Evolutionary conservation across 768 basidiomycete genomes (phyloP).

Genomic region (Lactarius akahatsu): DNA sequence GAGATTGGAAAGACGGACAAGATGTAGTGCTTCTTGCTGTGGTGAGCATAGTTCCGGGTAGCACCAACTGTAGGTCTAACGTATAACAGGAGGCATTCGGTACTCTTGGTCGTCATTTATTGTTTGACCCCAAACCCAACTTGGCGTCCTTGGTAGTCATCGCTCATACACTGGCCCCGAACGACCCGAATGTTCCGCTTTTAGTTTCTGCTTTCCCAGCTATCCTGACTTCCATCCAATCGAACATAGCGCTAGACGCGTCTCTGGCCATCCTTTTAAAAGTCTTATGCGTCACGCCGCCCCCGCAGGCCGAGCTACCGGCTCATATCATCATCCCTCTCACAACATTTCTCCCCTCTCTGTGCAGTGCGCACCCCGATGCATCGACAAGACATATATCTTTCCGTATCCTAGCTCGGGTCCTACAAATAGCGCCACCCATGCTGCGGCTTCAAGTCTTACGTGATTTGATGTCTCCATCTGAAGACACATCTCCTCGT

Average conservation of each 20-base stretch:
- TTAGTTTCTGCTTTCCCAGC: constrained; percentile 40
- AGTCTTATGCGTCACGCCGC: constrained; percentile 29
- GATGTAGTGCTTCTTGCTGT: constrained; percentile 19
- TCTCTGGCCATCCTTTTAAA: constrained; percentile 55
- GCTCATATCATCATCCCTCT: constrained; percentile 51
- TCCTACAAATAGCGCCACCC: constrained; percentile 50
- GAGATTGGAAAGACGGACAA: constrained; percentile 29
- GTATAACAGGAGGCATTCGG: constrained; percentile 14
- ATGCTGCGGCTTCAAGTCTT: constrained; percentile 54
- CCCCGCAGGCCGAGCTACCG: constrained; percentile 34
- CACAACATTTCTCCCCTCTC: constrained; percentile 47
- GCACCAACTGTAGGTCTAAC: neutral
- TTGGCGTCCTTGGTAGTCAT: constrained; percentile 27
- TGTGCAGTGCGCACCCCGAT: constrained; percentile 65
- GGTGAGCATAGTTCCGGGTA: constrained; percentile 25
- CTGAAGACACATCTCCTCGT: constrained; percentile 53
- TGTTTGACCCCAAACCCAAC: constrained; percentile 20
- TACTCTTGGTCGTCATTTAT: constrained; percentile 22
- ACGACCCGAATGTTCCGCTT: constrained; percentile 11
- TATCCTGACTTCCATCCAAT: constrained; percentile 51
- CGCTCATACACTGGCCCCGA: constrained; percentile 13
- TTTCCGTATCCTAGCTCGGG: constrained; percentile 57
- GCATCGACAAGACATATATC: constrained; percentile 55
- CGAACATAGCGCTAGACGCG: constrained; percentile 57
- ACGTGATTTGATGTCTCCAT: constrained; percentile 47